These are phyloP conservation scores for Tieghemostelium lacteum DNA, from an alignment of 78 protist genomes.

Conservation along the genomic window DNA sequence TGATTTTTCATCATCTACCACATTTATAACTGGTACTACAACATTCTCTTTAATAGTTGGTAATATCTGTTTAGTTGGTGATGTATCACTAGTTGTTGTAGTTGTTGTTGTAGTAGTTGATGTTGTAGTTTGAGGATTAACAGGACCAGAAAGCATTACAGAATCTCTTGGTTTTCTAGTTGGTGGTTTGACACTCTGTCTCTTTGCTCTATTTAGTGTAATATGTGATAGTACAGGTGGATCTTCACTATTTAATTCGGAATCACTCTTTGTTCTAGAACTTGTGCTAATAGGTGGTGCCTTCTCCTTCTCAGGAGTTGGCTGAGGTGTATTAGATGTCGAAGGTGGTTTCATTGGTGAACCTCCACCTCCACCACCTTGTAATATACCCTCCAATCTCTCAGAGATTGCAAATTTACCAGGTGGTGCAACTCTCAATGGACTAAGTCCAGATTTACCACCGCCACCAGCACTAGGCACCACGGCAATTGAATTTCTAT, in stretches of 20 bases:
- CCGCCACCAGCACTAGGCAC: background rate
- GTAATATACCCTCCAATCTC: background rate
- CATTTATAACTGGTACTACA: no score
- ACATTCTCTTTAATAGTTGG: no score
- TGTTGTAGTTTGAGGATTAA: no score
- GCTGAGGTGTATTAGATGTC: background rate
- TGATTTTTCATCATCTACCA: no score
- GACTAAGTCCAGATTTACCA: background rate
- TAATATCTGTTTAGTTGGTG: no score
- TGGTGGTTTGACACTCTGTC: slow-evolving; percentile 30
- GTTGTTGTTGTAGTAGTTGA: no score
- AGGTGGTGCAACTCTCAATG: no score
- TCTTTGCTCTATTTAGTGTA: slow-evolving; percentile 15
- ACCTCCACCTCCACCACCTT: background rate
- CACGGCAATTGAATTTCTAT: slow-evolving; percentile 22
- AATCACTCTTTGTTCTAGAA: background rate
- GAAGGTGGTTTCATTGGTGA: background rate
- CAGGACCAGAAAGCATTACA: no score
- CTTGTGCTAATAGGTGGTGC: background rate
- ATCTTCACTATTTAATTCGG: background rate
- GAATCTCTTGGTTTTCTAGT: no score
- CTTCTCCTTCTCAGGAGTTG: background rate
- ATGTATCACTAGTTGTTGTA: no score
- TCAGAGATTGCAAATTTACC: slow-evolving; percentile 1
- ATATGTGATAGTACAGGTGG: no score